phyloP scores from a whole-genome alignment of 805 yeast genomes.

The Pichia pseudocactophila region DNA sequence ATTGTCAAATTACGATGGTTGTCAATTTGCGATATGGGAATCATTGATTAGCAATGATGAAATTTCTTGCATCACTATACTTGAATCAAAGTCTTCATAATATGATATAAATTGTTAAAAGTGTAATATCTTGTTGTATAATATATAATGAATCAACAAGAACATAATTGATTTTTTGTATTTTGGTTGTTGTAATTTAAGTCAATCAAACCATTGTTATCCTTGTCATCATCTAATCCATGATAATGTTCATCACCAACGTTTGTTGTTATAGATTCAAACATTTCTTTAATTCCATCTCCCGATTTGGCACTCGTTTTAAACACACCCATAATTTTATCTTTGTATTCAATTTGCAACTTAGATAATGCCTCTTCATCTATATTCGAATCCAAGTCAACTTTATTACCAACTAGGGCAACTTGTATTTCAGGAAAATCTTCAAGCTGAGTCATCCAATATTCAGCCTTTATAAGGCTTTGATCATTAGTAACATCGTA shows the following conservation, averaged over 20 bases:
- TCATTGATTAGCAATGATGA: conserved; percentile 23
- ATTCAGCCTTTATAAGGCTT: conserved; percentile 62
- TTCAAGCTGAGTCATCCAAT: conserved; percentile 80
- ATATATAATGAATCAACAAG: conserved; percentile 12
- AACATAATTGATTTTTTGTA: conserved; percentile 11
- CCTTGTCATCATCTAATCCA: conserved; percentile 15
- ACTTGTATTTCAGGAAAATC: conserved; percentile 26
- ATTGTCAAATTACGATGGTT: conserved; percentile 23
- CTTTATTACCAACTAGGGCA: conserved; percentile 72
- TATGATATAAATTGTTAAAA: no score
- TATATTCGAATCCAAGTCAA: conserved; percentile 40
- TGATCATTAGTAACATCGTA: conserved; percentile 60
- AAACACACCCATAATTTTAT: conserved; percentile 17
- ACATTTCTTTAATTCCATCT: conserved; percentile 43
- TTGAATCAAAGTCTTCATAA: conserved; percentile 8
- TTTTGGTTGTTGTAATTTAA: conserved; percentile 13
- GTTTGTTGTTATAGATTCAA: conserved; percentile 25
- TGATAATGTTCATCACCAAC: conserved; percentile 24
- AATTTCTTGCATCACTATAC: conserved; percentile 24
- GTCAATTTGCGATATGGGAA: conserved; percentile 23
- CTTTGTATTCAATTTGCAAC: conserved; percentile 17
- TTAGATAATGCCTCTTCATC: conserved; percentile 15
- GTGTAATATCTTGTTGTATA: no score
- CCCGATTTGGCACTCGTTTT: conserved; percentile 68
- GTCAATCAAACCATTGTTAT: conserved; percentile 18